A percentile compares a stretch with the other conserved stretches of the same genome.
Evolutionary conservation across 2,329 filamentous ascomycete genomes (phyloP).

Genomic region (Ramularia endophylla): DNA sequence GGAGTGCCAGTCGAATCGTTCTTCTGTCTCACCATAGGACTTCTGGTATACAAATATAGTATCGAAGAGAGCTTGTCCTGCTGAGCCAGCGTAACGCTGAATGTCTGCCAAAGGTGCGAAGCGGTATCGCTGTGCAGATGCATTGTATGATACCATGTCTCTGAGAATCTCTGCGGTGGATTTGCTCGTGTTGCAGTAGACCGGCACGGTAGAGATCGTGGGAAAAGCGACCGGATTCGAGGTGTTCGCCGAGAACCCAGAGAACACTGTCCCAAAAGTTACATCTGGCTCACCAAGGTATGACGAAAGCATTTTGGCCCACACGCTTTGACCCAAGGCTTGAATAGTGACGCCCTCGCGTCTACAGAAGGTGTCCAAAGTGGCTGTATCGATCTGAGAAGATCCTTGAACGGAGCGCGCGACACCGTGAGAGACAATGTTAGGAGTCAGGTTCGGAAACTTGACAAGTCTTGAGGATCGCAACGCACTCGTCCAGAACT

Average conservation of each 20-base stretch:
- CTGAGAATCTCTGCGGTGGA: constrained; percentile 54
- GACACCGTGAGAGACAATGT: constrained; percentile 36
- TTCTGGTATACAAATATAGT: constrained; percentile 82
- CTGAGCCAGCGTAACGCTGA: constrained; percentile 63
- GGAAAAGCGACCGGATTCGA: constrained; percentile 62
- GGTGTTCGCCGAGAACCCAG: constrained; percentile 61
- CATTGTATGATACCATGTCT: constrained; percentile 61
- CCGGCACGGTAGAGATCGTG: constrained; percentile 74
- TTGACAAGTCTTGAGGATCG: constrained; percentile 45
- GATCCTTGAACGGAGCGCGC: constrained; percentile 33
- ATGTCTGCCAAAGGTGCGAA: constrained; percentile 65
- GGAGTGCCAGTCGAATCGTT: constrained; percentile 50
- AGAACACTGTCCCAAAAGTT: constrained; percentile 74
- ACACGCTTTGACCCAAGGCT: constrained; percentile 68
- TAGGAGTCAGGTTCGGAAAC: constrained; percentile 72
- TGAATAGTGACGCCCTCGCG: constrained; percentile 64
- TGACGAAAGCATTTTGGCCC: constrained; percentile 66
- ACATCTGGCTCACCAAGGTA: constrained; percentile 71
- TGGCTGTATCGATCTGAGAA: constrained; percentile 36
- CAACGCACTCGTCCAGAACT: constrained; percentile 58
- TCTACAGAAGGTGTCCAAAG: constrained; percentile 54
- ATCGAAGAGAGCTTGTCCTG: constrained; percentile 67
- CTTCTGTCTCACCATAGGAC: constrained; percentile 6
- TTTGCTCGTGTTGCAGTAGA: constrained; percentile 52
- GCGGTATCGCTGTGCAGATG: constrained; percentile 61